Conservation (phyloP, 176 grass and related monocot species). For the Raddia guianensis region DNA sequence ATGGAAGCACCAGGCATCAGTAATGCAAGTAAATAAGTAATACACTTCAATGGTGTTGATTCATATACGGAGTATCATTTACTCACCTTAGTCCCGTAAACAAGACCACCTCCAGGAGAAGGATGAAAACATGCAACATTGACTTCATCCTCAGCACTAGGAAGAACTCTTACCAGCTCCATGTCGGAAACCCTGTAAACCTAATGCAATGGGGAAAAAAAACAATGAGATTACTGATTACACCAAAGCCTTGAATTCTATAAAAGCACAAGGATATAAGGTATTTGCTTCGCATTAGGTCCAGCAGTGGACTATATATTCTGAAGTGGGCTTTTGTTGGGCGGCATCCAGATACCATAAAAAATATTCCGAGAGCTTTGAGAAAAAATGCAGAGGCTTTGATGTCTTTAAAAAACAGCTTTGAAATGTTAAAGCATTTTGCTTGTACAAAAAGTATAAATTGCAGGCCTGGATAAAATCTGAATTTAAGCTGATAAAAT, state of each 20-base stretch:
- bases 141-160: conserved; percentile 92
- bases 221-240: conserved; percentile 31
- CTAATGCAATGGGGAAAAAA: conserved; percentile 45
- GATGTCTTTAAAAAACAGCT: no score
- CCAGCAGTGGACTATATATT: no score
- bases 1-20: conserved; percentile 45
- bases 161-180: conserved; percentile 92
- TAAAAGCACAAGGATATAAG: background rate
- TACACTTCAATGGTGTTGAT: conserved; percentile 17
- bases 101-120: conserved; percentile 80
- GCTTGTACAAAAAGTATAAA: no score
- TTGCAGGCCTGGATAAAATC: no score
- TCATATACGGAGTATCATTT: conserved; percentile 16
- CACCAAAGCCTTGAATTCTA: background rate
- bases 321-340: no score
- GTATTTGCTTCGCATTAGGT: no score
- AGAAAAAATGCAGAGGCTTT: no score
- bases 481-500: no score
- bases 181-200: conserved; percentile 99
- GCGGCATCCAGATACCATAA: no score
- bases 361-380: no score
- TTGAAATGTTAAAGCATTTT: no score
- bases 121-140: conserved; percentile 98
- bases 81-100: conserved; percentile 92
- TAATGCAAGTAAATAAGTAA: conserved; percentile 27